These are phyloP conservation scores for Picea mariana DNA, from an alignment of 83 land plant genomes.

Conservation along the genomic window DNA sequence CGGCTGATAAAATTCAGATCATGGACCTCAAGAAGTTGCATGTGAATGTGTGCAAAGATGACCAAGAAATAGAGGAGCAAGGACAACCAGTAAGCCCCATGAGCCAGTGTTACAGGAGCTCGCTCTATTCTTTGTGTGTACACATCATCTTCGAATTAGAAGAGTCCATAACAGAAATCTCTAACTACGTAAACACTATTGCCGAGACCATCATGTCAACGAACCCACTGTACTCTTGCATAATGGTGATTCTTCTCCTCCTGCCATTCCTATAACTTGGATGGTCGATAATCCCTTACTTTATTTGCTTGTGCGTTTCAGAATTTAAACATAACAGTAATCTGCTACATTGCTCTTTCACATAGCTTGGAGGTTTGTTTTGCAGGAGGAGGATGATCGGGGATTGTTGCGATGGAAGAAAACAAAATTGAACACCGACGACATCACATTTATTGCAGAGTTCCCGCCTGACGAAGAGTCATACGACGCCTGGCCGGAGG, in stretches of 20 bases:
- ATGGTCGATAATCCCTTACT: too few relatives aligned
- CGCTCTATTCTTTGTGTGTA: not conserved
- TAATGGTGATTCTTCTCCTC: not conserved
- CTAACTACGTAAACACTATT: not conserved
- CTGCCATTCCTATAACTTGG: not conserved
- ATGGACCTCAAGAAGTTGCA: too few relatives aligned
- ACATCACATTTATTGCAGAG: too few relatives aligned
- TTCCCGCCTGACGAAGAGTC: not conserved
- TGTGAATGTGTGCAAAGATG: too few relatives aligned
- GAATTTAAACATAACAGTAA: too few relatives aligned
- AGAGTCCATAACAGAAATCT: not conserved
- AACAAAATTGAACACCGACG: too few relatives aligned
- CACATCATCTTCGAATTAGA: conserved; percentile 1
- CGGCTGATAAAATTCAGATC: too few relatives aligned
- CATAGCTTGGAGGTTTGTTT: too few relatives aligned
- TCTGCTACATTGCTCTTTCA: too few relatives aligned
- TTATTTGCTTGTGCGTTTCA: too few relatives aligned
- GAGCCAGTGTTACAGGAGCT: not conserved
- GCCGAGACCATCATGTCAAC: not conserved
- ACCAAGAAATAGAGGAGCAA: not conserved
- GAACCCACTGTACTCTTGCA: not conserved
- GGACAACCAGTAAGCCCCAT: not conserved
- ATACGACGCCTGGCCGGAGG: conserved; percentile 27
- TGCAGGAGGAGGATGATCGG: too few relatives aligned
- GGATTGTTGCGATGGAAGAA: too few relatives aligned